Evolutionary conservation across 2,329 filamentous ascomycete genomes (phyloP).

Genomic region (Elsinoe australis): DNA sequence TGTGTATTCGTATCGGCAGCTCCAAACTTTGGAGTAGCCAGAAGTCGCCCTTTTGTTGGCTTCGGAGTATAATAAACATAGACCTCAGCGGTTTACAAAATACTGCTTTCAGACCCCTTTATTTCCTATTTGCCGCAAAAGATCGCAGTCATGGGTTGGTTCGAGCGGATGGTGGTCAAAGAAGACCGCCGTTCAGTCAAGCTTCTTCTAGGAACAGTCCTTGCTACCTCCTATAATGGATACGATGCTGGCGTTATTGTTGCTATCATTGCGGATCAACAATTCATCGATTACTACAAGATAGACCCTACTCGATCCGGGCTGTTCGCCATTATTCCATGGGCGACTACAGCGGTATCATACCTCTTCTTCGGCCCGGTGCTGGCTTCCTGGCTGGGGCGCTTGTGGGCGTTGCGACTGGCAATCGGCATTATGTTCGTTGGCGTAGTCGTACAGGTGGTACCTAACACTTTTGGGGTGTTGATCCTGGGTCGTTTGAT

Average conservation of each 20-base stretch:
- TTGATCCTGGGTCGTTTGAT: constrained; percentile 36
- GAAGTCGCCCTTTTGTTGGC: too few species aligned
- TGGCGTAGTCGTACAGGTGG: constrained; percentile 36
- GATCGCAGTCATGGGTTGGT: constrained; percentile 26
- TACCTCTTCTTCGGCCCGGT: constrained; percentile 37
- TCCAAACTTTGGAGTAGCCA: too few species aligned
- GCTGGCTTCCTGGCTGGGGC: constrained; percentile 33
- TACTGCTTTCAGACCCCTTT: background rate
- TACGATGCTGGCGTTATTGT: constrained; percentile 41
- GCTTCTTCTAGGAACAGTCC: constrained; percentile 35
- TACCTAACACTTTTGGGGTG: constrained; percentile 38
- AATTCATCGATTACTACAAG: constrained; percentile 37
- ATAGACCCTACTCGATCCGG: constrained; percentile 33
- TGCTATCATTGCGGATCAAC: constrained; percentile 38
- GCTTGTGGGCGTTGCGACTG: constrained; percentile 36
- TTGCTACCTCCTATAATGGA: constrained; percentile 37
- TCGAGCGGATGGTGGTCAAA: constrained; percentile 33
- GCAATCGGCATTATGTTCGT: constrained; percentile 36
- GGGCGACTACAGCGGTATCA: constrained; percentile 36
- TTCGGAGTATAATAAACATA: too few species aligned
- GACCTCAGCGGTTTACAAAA: too few species aligned
- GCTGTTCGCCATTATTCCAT: constrained; percentile 37
- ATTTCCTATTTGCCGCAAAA: background rate
- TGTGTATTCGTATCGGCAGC: too few species aligned
- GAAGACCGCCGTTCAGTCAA: constrained; percentile 35